Base-by-base conservation (phyloP, 2,329 filamentous ascomycete genomes). In the Colletotrichum aenigma region DNA sequence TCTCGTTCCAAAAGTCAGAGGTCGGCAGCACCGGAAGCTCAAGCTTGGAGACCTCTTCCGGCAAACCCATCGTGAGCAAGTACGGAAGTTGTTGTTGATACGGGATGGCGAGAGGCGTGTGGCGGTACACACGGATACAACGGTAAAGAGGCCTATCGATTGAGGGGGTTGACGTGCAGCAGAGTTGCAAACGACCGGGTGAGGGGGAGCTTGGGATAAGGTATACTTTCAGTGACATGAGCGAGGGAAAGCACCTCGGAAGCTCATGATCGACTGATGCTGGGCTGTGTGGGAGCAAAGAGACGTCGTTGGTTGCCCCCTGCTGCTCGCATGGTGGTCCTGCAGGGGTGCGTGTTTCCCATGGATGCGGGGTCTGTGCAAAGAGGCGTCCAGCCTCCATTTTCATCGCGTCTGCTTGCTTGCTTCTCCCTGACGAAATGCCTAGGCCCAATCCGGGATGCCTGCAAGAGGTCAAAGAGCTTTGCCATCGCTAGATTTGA, bases 1-100 rank as follows among this genome's bases (percentile, higher is more conserved):
- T 81, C 65, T 86, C 83, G 55, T 82, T 85, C 79, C 89, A 87
- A 79, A 87, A 88, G 76, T 82, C 79, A 7, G 79, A 79, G 0
- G 77, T 12, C 24, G 81, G 81, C 7, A 78, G 72, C 73, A 52
- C 70, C 71, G 48, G 78, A 48, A 76, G 73, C 30, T 66, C 67
- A 5, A 74, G 34, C 16, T 66, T 24, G 26, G 66, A 30, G 36
- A 70, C 55, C 5, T 67, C n/a, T 43, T 74, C 52, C 38, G 70
- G 60, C 52, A 67, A 36, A 61, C 55, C 52, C 71, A 75, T 76
- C n/a, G 34, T 70, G 66, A 55, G 24, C 28, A 38, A 48, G 48
- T 28, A n/a, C 10, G 38, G 73, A 16, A 7, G 62, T 36, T 48
- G 36, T 28, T 32, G 36, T 28, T 32, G 64, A 38, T 55, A 13